Conservation (phyloP, 2,329 filamentous ascomycete species). For the Chaetomiaceae sp. region DNA sequence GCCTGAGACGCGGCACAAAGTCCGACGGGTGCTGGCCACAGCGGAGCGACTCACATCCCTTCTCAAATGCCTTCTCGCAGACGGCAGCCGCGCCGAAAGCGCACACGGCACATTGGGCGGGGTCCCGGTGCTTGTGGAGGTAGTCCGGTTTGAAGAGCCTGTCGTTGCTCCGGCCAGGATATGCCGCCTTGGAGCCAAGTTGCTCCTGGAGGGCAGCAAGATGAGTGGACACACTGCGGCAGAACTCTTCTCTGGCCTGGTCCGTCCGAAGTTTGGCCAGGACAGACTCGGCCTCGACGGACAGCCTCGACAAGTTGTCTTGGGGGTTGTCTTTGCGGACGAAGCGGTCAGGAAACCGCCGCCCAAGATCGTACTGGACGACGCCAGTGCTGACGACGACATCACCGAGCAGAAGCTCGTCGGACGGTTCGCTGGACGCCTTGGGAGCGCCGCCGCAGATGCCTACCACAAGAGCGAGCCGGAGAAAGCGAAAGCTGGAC, state of each 20-base stretch:
- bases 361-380: slow-evolving; percentile 27
- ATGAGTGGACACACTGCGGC: neutral
- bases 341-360: slow-evolving; percentile 21
- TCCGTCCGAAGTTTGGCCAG: slow-evolving; percentile 25
- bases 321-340: slow-evolving; percentile 15
- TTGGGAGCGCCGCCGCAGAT: slow-evolving; percentile 25
- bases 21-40: slow-evolving; percentile 10
- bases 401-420: slow-evolving; percentile 23
- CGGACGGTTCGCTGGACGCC: neutral
- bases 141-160: slow-evolving; percentile 18
- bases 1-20: slow-evolving; percentile 1
- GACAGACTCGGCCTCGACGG: slow-evolving; percentile 25
- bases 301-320: slow-evolving; percentile 25
- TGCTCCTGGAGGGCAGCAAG: neutral
- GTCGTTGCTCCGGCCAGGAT: slow-evolving; percentile 8
- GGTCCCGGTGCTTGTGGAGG: slow-evolving; percentile 12
- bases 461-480: slow-evolving; percentile 23
- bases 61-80: neutral
- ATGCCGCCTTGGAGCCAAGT: neutral
- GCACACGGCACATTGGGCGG: neutral
- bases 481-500: slow-evolving; percentile 22
- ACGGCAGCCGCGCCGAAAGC: neutral
- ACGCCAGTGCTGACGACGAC: slow-evolving; percentile 23
- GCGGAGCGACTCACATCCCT: slow-evolving; percentile 3
- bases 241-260: slow-evolving; percentile 14